These are phyloP conservation scores for Gonium pectorale DNA, from an alignment of 139 green algal genomes.

Conservation along the genomic window DNA sequence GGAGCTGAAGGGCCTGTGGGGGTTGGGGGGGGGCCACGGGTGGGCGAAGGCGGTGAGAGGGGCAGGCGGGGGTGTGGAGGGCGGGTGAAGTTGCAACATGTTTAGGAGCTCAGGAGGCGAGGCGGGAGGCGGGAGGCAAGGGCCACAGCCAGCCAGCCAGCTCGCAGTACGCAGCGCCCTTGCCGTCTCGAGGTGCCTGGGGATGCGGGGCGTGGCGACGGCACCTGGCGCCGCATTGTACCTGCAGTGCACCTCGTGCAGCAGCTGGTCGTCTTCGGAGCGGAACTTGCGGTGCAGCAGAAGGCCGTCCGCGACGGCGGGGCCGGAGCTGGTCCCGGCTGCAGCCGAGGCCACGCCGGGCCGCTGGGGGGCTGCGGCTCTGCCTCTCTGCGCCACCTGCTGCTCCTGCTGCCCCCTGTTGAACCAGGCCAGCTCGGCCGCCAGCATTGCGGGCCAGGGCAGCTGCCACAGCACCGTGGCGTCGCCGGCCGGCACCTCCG, in stretches of 20 bases:
- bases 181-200: no score
- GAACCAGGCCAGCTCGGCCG: conserved; percentile 62
- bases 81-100: no score
- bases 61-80: no score
- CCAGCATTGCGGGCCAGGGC: conserved; percentile 63
- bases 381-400: neutral
- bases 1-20: conserved; percentile 52
- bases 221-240: no score
- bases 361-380: neutral
- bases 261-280: conserved; percentile 70
- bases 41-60: no score
- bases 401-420: conserved; percentile 27
- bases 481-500: conserved; percentile 50
- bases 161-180: no score
- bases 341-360: neutral
- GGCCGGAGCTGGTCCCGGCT: neutral
- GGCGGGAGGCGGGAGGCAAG: no score
- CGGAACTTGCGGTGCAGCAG: conserved; percentile 80
- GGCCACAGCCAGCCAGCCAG: no score
- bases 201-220: no score
- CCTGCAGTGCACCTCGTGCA: conserved; percentile 77
- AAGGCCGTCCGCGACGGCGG: conserved; percentile 66
- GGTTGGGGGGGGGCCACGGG: no score
- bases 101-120: no score
- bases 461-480: conserved; percentile 60